Evolutionary conservation across 1,284 basidiomycete genomes (phyloP), one percentile per base, ranked within the genome.

Genomic region (Nidula niveotomentosa): DNA sequence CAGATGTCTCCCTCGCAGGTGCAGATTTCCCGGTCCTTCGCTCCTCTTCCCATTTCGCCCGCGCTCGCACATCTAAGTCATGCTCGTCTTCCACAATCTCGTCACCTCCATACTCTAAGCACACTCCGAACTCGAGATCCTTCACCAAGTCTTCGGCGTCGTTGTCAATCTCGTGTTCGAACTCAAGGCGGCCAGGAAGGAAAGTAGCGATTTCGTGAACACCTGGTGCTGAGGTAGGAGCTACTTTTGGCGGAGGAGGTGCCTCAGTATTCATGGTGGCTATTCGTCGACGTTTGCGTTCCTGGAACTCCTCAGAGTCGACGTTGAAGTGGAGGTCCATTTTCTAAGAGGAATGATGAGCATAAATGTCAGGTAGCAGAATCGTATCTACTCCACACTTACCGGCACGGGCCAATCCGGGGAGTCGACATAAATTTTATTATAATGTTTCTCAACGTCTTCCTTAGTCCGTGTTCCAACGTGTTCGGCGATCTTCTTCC

Each of bases 81-180:
- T 84, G 80, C 62, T 86, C 83, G 65, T 90, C 92, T 65, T 87
- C 88, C 15, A 81, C 77, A 45, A 93, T 92, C 66, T 88, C 77
- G 64, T 92, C 93, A 1, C 96, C 96, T 3, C 93, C 95, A 68
- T 86, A 97, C 48, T 88, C 81, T 39, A 86, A 80, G 56, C 94
- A 93, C 8, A 93, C 76, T 2, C 94, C 96, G 65, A 98, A 98
- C 69, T 98, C 96, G 61, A 99, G 81, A 67, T 99, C 95, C 73
- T 98, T 99, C 61, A 98, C 90, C 1, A 94, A 75, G 65, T 96
- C 89, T 68, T 99, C 96, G 0, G 96, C 96, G 37, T 98, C 95
- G 68, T 97, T 96, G 68, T 98, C 96, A 15, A 94, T 76, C 72
- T 99, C 97, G 62, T 94, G 92, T 69, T 99, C 97, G 69, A 99